A percentile compares a stretch with the other conserved stretches of the same genome.
These are phyloP conservation scores for Phytophthora nicotianae DNA, from an alignment of 352 stramenopile species.

Conservation along the genomic window DNA sequence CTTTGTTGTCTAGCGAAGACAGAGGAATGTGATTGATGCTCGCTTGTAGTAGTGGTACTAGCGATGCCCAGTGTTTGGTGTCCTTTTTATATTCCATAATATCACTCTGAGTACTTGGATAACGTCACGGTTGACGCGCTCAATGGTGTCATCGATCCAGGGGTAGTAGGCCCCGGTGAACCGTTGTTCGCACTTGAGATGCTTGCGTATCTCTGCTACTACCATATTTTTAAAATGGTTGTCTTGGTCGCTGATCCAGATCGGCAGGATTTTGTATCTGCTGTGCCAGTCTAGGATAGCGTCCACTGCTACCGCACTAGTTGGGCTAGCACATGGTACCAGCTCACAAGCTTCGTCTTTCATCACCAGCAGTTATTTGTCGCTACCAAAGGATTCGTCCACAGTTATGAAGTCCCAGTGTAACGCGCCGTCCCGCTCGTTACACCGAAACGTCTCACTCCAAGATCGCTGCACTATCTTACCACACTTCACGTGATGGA, in stretches of 20 bases:
- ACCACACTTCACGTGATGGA: conserved; percentile 4
- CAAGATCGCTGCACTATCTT: conserved; percentile 5
- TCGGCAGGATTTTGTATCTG: conserved; percentile 21
- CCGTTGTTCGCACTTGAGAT: conserved; percentile 19
- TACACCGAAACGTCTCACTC: conserved; percentile 11
- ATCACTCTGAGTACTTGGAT: conserved; percentile 34
- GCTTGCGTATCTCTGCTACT: conserved; percentile 24
- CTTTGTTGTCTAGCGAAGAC: conserved; percentile 17
- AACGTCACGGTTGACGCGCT: conserved; percentile 37
- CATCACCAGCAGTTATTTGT: conserved; percentile 30
- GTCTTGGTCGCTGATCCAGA: conserved; percentile 32
- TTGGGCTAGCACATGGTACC: conserved; percentile 21
- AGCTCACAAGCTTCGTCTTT: conserved; percentile 36
- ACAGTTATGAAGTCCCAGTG: conserved; percentile 43
- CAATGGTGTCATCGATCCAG: conserved; percentile 39
- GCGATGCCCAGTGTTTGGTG: conserved; percentile 16
- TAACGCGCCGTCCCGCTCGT: conserved; percentile 30
- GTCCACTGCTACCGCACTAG: conserved; percentile 13
- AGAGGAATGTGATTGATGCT: conserved; percentile 39
- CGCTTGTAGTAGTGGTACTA: conserved; percentile 22
- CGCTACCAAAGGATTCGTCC: conserved; percentile 15
- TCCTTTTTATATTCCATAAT: conserved; percentile 22
- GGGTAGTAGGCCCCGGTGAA: conserved; percentile 26
- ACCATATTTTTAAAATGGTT: too few relatives aligned
- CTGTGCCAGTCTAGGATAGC: conserved; percentile 34